These are phyloP conservation scores for Spinacia oleracea DNA, from an alignment of 179 eudicot species.

Conservation along the genomic window DNA sequence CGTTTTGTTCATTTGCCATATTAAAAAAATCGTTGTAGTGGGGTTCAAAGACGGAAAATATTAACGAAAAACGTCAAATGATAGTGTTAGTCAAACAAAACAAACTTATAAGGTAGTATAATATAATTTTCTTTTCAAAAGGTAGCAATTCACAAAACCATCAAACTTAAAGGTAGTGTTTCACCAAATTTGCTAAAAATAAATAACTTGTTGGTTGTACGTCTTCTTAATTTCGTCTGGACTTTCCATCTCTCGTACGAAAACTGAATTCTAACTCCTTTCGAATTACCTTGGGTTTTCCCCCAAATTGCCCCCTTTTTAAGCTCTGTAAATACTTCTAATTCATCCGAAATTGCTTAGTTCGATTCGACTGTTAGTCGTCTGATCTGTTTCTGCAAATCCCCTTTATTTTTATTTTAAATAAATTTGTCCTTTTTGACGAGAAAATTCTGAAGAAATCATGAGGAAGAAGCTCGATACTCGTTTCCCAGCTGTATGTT, in stretches of 20 bases:
- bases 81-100: no score
- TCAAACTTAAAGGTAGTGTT: no score
- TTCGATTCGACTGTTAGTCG: background rate
- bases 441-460: slow-evolving; percentile 9
- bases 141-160: no score
- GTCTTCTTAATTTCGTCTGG: slow-evolving; percentile 6
- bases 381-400: slow-evolving; percentile 6
- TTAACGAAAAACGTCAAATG: no score
- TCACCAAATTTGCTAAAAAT: no score
- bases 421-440: slow-evolving; percentile 11
- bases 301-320: background rate
- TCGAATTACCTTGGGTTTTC: background rate
- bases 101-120: no score
- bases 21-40: no score
- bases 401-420: background rate
- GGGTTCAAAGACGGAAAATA: no score
- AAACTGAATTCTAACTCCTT: slow-evolving; percentile 9
- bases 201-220: background rate
- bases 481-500: slow-evolving; percentile 48
- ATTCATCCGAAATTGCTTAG: slow-evolving; percentile 6
- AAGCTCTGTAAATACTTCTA: slow-evolving; percentile 1
- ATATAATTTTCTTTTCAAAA: no score
- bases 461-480: slow-evolving; percentile 51
- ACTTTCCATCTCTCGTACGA: slow-evolving; percentile 8
- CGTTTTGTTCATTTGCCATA: no score